Percentiles rank a stretch among this genome's conserved stretches.
Evolutionary conservation across 371 early-diverging fungal species (phyloP).

Genomic region (Umbelopsis sp.): DNA sequence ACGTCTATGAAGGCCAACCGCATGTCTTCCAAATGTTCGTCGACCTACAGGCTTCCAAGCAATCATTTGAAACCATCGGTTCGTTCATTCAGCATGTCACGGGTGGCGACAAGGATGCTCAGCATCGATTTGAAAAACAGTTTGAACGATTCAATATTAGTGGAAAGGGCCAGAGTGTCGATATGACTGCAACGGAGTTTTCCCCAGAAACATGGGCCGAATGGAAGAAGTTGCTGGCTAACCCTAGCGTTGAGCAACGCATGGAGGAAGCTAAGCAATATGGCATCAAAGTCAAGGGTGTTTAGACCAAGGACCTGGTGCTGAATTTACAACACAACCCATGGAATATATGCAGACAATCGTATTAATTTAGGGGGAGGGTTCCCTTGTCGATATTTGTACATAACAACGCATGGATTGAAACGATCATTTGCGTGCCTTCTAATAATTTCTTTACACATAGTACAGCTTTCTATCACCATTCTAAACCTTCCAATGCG

Average conservation of each 20-base stretch:
- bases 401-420: no score
- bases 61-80: conserved; percentile 29
- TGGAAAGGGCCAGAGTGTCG: conserved; percentile 26
- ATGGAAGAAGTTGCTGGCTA: conserved; percentile 37
- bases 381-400: no score
- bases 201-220: conserved; percentile 14
- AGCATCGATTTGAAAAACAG: conserved; percentile 9
- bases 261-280: conserved; percentile 24
- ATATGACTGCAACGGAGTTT: conserved; percentile 25
- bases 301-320: not conserved
- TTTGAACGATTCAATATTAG: conserved; percentile 14
- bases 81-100: conserved; percentile 34
- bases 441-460: not conserved
- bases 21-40: conserved; percentile 75
- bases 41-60: conserved; percentile 25
- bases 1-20: conserved; percentile 72
- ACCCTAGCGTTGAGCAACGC: conserved; percentile 34
- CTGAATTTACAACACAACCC: no score
- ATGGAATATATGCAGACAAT: no score
- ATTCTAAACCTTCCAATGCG: conserved; percentile 43
- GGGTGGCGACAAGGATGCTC: conserved; percentile 2
- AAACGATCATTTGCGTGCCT: not conserved
- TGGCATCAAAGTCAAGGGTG: conserved; percentile 7
- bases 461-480: not conserved
- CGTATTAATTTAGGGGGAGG: no score